Evolutionary conservation across 2,329 filamentous ascomycete genomes (phyloP), one percentile per base, ranked within the genome.

Genomic region (Penicillium sp.): DNA sequence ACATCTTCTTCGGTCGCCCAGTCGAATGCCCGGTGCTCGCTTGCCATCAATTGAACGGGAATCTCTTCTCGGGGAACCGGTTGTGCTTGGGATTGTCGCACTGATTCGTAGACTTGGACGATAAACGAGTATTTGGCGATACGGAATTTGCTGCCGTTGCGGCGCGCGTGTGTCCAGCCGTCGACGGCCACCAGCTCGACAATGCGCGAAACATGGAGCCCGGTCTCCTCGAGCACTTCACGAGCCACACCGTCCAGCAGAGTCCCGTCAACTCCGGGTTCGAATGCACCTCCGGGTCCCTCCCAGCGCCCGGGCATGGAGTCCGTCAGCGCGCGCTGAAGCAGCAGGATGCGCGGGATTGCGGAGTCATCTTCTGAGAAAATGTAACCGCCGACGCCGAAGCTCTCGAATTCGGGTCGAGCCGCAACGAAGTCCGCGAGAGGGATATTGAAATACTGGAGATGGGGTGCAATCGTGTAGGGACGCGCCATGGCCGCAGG

Each of bases 191-290:
- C 73, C 46, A 76, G 66, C 24, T 74, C 70, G 2, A 74, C 62
- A 31, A 81, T 66, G 10, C 63, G 63, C 20, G 64, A 74, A 2
- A 79, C 74, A 39, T 66, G 67, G 20, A 82, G 63, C 0, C 79
- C 79, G 0, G 76, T 76, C 58, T 82, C 80, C 61, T 83, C 80
- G 38, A 73, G 71, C 10, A 81, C 64, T 56, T 82, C 79, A 7
- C 79, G 72, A 9, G 70, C 79, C 2, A 76, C 74, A 1, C 74
- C 74, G 45, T 79, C 74, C 0, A 82, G 63, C 30, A 83, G 67
- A 0, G 74, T 79, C 13, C 67, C 60, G 51, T 82, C 79, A 0
- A 64, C 65, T 10, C 66, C 59, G 1, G 51, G 44, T 33, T 82
- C 79, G 25, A 71, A 69, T 11, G 73, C 74, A 2, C 80, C 80